phyloP scores from a whole-genome alignment of 2,329 filamentous ascomycete species.

The Fusarium haematococcum region DNA sequence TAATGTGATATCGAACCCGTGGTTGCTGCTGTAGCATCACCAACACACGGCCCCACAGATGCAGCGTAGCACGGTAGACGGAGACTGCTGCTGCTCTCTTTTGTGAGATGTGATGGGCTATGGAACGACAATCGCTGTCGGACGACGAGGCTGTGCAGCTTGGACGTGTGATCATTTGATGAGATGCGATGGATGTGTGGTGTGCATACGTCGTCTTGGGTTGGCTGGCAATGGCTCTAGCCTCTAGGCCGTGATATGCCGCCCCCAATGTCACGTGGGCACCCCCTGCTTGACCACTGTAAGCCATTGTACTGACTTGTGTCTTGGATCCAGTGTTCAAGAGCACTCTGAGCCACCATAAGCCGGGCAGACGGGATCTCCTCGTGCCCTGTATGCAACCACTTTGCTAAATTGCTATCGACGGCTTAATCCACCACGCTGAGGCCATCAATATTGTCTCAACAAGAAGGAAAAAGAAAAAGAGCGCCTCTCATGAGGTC shows the following conservation, averaged over 20 bases:
- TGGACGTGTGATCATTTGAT: background rate
- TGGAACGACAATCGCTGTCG: background rate
- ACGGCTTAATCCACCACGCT: background rate
- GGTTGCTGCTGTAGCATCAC: conserved; percentile 22
- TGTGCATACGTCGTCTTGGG: background rate
- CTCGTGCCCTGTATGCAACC: background rate
- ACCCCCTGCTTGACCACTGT: background rate
- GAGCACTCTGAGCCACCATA: background rate
- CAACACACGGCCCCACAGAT: conserved; percentile 11
- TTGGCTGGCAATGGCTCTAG: background rate
- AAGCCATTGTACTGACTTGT: background rate
- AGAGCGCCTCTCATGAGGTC: background rate
- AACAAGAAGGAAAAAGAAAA: background rate
- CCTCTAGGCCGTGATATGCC: background rate
- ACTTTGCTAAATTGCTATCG: background rate
- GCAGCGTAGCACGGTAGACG: background rate
- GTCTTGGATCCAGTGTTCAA: background rate
- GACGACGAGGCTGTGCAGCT: conserved; percentile 2
- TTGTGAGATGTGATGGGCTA: conserved; percentile 8
- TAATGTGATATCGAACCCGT: conserved; percentile 8
- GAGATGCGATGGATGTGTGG: background rate
- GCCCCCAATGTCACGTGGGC: background rate
- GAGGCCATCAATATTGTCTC: conserved; percentile 1
- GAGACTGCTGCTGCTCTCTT: conserved; percentile 4
- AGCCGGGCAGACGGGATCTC: background rate